Conservation (phyloP, 2,329 filamentous ascomycete genomes). For the Didymella glomerata region DNA sequence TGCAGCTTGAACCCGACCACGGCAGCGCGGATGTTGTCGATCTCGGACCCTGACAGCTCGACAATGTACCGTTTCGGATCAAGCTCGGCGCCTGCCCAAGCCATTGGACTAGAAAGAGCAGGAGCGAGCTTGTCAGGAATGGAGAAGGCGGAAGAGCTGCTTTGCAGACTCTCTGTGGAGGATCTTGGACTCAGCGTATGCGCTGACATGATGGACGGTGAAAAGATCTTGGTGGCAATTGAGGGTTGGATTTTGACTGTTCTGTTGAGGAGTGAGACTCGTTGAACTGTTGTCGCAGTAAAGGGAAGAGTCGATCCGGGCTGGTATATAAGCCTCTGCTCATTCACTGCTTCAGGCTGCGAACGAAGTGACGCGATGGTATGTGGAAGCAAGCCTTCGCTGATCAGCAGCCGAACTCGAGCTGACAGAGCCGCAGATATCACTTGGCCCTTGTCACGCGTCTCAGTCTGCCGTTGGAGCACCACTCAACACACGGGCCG, state of each 20-base stretch:
- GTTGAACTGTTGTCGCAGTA: constrained; percentile 8
- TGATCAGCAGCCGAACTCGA: constrained; percentile 19
- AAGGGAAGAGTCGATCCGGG: constrained; percentile 3
- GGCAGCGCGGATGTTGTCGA: constrained; percentile 44
- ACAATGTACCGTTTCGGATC: constrained; percentile 39
- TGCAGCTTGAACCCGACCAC: constrained; percentile 43
- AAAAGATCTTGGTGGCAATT: neutral
- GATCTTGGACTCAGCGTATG: constrained; percentile 39
- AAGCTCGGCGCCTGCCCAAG: constrained; percentile 44
- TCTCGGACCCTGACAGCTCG: constrained; percentile 35
- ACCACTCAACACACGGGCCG: constrained; percentile 22
- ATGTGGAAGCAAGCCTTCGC: constrained; percentile 10
- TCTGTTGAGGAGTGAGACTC: neutral
- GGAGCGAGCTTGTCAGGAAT: constrained; percentile 44
- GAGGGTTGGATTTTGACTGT: neutral
- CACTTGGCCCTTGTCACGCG: constrained; percentile 29
- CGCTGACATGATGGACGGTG: constrained; percentile 34
- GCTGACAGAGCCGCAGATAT: constrained; percentile 47
- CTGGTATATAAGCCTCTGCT: constrained; percentile 13
- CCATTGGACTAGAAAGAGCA: constrained; percentile 42
- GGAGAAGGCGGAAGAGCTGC: constrained; percentile 34
- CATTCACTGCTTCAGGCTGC: constrained; percentile 11
- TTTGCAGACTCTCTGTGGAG: constrained; percentile 45
- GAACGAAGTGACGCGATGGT: constrained; percentile 5
- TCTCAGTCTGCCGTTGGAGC: constrained; percentile 11